Base-by-base conservation (phyloP, 164 flowering plant genomes). In the Santalum album region DNA sequence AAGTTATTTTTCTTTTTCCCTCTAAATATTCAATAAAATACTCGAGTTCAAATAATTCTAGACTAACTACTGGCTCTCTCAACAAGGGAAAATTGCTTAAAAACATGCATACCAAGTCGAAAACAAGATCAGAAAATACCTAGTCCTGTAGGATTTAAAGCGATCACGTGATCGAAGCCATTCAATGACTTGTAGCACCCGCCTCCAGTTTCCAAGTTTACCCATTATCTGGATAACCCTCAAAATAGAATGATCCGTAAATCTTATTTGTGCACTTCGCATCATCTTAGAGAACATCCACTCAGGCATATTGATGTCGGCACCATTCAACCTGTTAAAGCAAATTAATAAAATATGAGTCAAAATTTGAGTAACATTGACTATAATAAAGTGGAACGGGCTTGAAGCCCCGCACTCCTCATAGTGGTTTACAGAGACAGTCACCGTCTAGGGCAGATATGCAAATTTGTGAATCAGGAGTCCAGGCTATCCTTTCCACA, bases 281-380 rank as follows among this genome's bases (percentile, higher is more conserved):
- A 87, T 83, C 76, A 75, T 83, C 69, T 83, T 75, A 42, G 96
- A 78, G 75, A 90, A 90, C 75, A 76, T 70, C 96, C 98, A 90
- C 57, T 86, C 85, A 23, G 96, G 96, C 71, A 84, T 65, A 60
- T 82, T 71, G 51, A 87, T 68, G 71, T 84, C 88, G 52, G 90
- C 83, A 68, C 86, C 95, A 74, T 91, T 86, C 67, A 91, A 73
- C 81, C 96, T 90, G 76, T 64, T 54, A 61, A 65, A 70, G 62
- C 50, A 67, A 61, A 69, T 43, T 55, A 61, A 19, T 56, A 55
- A 50, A 64, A 53, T 21, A 56, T 51, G 29, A 26, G 60, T 35
- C n/a, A 46, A 43, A 53, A n/a, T 50, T 49, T 24, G 15, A 26
- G 20, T 14, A 38, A 38, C 16, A 11, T 9, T 15, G 2, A 14